Evolutionary conservation across 2,329 filamentous ascomycete genomes (phyloP), one percentile per base, ranked within the genome.

Genomic region (Trichoderma atrobrunneum): DNA sequence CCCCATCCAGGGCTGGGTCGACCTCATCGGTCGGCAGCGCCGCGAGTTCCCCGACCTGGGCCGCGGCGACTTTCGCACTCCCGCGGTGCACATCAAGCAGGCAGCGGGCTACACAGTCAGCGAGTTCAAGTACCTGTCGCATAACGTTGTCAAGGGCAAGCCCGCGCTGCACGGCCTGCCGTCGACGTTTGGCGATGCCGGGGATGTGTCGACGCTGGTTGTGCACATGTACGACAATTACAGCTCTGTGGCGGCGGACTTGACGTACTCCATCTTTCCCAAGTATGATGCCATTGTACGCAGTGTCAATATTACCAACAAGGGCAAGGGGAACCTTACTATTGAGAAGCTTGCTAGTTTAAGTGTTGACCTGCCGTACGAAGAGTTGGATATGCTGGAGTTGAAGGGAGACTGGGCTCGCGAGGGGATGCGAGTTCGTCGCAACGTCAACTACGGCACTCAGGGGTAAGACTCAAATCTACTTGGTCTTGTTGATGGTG

Each of bases 41-140:
- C 86, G 90, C 32, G 90, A 91, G 76, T 91, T 90, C 69, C 90
- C 90, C 2, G 89, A 92, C 72, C 81, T 89, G 5, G 89, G 90
- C 1, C 85, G 89, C 8, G 89, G 89, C 18, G 90, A 92, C 76
- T 89, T 90, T 74, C 85, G 90, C 4, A 80, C 86, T 3, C 90
- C 90, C 0, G 89, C 90, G 0, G 84, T 91, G 14, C 86, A 87
- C 48, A 88, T 92, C 75, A 83, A 84, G 68, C 89, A 92, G 75
- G 81, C 85, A 2, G 84, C 84, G 18, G 89, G 89, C 34, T 85
- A 88, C 72, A 90, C 88, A 0, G 85, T 92, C 16, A 87, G 86
- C 7, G 85, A 87, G 8, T 85, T 91, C 72, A 82, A 82, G 51
- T 91, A 91, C 76, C 82, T 86, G 70, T 89, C 87, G 0, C 85